Base-by-base conservation (phyloP, 2,329 filamentous ascomycete genomes). In the Xylaria arbuscula region DNA sequence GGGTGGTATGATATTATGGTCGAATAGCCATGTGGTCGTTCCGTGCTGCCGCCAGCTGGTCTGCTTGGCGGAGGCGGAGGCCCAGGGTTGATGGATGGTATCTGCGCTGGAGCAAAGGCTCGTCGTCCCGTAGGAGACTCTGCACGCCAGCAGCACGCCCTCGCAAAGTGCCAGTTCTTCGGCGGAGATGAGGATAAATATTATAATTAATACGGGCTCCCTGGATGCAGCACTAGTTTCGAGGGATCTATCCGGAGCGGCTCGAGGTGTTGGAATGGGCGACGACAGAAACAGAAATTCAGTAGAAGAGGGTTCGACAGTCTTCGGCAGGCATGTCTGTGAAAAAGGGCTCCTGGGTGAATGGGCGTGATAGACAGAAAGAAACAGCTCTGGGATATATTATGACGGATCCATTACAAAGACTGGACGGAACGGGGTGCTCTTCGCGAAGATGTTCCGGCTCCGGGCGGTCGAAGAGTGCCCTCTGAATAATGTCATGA, bases 1-100 rank as follows among this genome's bases (percentile, higher is more conserved):
- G 64, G 53, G 62, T 36, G 50, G 57, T 65, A 42, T 62, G 65
- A 66, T 57, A 54, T 62, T 74, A 75, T 75, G 68, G 61, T 67
- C 69, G 70, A 72, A 75, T 72, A 73, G 80, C 81, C 81, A 83
- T 83, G 75, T 71, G 75, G 62, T 74, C 70, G 69, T 54, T 55
- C 67, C 32, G 59, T 66, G 67, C 54, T 62, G 58, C 70, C 67
- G 67, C 67, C 42, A 69, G 64, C 61, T 65, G 28, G 48, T 54
- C 55, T 65, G 61, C 59, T 61, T 63, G 57, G 69, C 67, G 50
- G 62, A 59, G 50, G 53, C 59, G 48, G 13, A 32, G 51, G 24
- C 19, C 38, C 36, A 57, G 17, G 51, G 55, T 58, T 40, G 45
- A 60, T 38, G 38, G 38, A 60, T 54, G 62, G 42, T n/a, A 15